Evolutionary conservation across 768 basidiomycete species (phyloP), one percentile per base, ranked within the genome.

Genomic region (Suillus subalutaceus): DNA sequence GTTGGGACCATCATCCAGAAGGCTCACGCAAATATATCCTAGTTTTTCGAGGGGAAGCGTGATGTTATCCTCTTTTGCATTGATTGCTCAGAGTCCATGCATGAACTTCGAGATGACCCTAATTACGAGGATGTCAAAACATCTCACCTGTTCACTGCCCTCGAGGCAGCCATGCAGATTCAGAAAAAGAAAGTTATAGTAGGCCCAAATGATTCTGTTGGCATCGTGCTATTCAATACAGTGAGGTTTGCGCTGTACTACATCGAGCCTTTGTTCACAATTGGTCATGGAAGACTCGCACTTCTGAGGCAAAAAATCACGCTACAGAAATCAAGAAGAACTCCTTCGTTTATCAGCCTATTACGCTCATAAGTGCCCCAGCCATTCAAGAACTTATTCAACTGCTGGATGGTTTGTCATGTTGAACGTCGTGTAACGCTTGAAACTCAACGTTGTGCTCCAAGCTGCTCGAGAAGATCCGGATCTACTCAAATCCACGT

Each of bases 51-150:
- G 68, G 87, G 87, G 62, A 89, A 90, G 69, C 86, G 86, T 67
- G 95, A 98, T 71, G 92, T 95, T 40, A 90, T 97, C 56, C 79
- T 99, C n/a, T 97, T 98, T 80, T 93, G 92, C 75, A 94, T 99
- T 65, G 96, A 99, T 77, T 94, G 93, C 68, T 97, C 96, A 0
- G 82, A 86, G 63, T 93, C 94, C 13, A 98, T 99, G 97, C 89
- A 92, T 32, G 82, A 81, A 44, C 85, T 90, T 52, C 82, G 82
- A 59, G 89, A 91, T 32, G 87, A 90, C 71, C 85, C 86, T 13
- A 79, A 81, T 63, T 85, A 89, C 65, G 86, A 93, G 78, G 85
- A 88, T 61, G 80, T 82, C 46, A 82, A 90, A 72, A 92, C 88
- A 1, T 93, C 88, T 65, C 90, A 96, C 72, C 75, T 98, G 4